Percentiles rank a stretch among this genome's conserved stretches.
These are phyloP conservation scores for Boletellus ananas DNA, from an alignment of 768 basidiomycete genomes.

Conservation along the genomic window DNA sequence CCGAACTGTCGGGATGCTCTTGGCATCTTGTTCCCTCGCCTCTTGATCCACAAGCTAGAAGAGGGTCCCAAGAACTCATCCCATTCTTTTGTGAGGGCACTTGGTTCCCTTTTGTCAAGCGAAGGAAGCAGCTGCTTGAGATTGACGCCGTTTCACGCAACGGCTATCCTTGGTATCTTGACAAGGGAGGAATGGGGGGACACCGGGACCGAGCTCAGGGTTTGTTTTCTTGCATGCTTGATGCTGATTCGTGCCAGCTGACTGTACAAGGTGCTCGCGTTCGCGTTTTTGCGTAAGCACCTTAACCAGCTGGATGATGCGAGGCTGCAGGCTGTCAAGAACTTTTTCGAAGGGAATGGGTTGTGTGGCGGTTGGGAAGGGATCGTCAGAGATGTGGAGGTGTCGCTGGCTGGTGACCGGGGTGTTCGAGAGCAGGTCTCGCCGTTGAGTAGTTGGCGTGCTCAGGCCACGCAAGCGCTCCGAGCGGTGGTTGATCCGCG, in stretches of 20 bases:
- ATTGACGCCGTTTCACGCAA: slow-evolving; percentile 30
- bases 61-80: slow-evolving; percentile 34
- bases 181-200: slow-evolving; percentile 39
- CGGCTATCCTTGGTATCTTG: slow-evolving; percentile 37
- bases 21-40: slow-evolving; percentile 27
- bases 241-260: slow-evolving; percentile 1
- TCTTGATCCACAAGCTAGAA: slow-evolving; percentile 38
- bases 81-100: slow-evolving; percentile 8
- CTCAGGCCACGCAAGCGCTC: slow-evolving; percentile 27
- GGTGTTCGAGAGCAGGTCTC: neutral
- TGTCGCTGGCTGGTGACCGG: neutral
- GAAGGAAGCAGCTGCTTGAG: slow-evolving; percentile 26
- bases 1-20: slow-evolving; percentile 28
- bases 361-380: slow-evolving; percentile 13
- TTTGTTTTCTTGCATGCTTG: slow-evolving; percentile 22
- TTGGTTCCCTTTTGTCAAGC: slow-evolving; percentile 22
- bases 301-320: slow-evolving; percentile 28
- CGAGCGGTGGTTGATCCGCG: slow-evolving; percentile 44
- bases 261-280: slow-evolving; percentile 20
- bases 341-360: slow-evolving; percentile 16
- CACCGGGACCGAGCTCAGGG: slow-evolving; percentile 27
- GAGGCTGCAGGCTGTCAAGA: slow-evolving; percentile 20
- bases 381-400: slow-evolving; percentile 13
- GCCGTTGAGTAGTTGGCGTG: slow-evolving; percentile 16
- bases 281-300: slow-evolving; percentile 30